A percentile compares a stretch with the other conserved stretches of the same genome.
phyloP scores from a whole-genome alignment of 352 stramenopile species.

The Pythium insidiosum region DNA sequence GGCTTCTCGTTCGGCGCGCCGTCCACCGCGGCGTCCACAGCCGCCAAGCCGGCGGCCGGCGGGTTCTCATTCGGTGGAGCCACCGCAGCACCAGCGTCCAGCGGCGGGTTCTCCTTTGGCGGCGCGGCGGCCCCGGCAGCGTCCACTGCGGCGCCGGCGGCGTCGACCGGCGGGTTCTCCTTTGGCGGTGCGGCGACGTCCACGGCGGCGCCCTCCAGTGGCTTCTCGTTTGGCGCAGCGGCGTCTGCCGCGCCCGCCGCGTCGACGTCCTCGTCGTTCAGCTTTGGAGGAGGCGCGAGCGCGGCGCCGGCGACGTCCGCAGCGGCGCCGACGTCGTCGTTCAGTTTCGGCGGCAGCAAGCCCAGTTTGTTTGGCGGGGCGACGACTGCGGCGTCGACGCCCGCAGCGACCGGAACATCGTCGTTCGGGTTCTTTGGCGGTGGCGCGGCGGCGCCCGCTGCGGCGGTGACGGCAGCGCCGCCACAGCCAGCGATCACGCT shows the following conservation, averaged over 20 bases:
- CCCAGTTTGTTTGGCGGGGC: conserved; percentile 23
- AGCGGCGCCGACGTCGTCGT: neutral
- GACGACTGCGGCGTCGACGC: conserved; percentile 6
- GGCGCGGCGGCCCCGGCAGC: conserved; percentile 9
- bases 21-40: neutral
- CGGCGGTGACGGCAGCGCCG: conserved; percentile 5
- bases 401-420: conserved; percentile 1
- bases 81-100: neutral
- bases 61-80: conserved; percentile 14
- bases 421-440: conserved; percentile 17
- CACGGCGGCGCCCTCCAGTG: neutral
- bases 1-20: conserved; percentile 12
- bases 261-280: conserved; percentile 9
- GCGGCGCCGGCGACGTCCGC: conserved; percentile 10
- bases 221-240: neutral
- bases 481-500: conserved; percentile 45
- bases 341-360: conserved; percentile 17
- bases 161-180: conserved; percentile 5
- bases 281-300: conserved; percentile 20
- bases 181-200: conserved; percentile 7
- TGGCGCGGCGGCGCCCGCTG: conserved; percentile 1
- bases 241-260: neutral
- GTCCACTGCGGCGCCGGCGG: conserved; percentile 1
- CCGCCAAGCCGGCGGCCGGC: neutral
- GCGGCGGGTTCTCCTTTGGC: conserved; percentile 29